Evolutionary conservation across 805 yeast species (phyloP), one percentile per base, ranked within the genome.

Genomic region (Candida xiaguanensis): DNA sequence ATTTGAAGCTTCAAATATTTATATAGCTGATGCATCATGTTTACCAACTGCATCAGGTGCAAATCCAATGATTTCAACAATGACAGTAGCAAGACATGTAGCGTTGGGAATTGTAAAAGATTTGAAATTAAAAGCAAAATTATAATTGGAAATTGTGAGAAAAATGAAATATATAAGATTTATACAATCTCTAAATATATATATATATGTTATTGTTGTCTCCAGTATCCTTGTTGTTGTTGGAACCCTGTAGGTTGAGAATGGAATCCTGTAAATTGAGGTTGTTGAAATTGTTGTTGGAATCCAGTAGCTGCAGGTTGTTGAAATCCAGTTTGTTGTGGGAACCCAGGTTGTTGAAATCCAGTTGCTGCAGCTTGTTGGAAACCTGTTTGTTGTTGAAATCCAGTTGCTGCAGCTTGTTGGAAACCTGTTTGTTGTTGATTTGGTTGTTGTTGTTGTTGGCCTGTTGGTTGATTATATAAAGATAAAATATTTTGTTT

Each of bases 21-120:
- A 62, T 43, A 70, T 75, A 13, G 74, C 76, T 3, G 80, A 75
- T 48, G 65, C 76, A 4, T 67, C 75, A 44, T 68, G 64, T 6
- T 56, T 74, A 59, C 80, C 80, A 5, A 56, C 74, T 1, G 79
- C 80, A 0, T 65, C 74, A 23, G 80, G 80, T 3, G 76, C 67
- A 28, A 75, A 75, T 47, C 79, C 80, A 7, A 75, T 75, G 80
- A 56, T 74, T 22, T 36, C 74, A 2, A 62, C 70, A 25, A 65
- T 75, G 74, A 59, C 79, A 2, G 50, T 70, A 15, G 68, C 78
- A 6, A 59, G 73, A 36, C 65, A 68, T 16, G 60, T 74, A 26
- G 56, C 73, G 2, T 56, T 60, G 23, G 65, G 56, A 16, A 50
- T 75, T 25, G 60, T 53, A 14, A 59, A 64, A 36, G 67, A 60